Percentiles rank a stretch among this genome's conserved stretches.
Evolutionary conservation across 257 asterid species (phyloP).

Genomic region (Primulina huaijiensis): DNA sequence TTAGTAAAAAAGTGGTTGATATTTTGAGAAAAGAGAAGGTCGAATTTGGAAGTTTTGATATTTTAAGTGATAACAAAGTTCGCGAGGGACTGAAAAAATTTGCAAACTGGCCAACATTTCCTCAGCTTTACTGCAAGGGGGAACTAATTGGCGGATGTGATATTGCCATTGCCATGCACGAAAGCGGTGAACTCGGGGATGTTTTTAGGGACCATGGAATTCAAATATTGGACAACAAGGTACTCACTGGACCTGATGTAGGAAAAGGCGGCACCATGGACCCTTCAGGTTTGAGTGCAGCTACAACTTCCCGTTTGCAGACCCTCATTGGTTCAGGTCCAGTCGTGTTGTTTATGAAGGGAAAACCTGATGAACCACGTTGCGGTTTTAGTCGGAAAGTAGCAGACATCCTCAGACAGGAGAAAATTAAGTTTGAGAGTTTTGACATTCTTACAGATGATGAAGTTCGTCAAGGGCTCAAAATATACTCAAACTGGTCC

Average conservation of each 20-base stretch:
- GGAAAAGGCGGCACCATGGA: constrained; percentile 51
- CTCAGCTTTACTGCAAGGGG: constrained; percentile 94
- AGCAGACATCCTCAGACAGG: constrained; percentile 74
- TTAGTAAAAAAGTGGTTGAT: constrained; percentile 82
- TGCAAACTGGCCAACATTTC: constrained; percentile 97
- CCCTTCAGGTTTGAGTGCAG: constrained; percentile 62
- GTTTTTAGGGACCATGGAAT: constrained; percentile 65
- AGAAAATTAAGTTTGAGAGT: constrained; percentile 62
- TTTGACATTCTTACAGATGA: constrained; percentile 84
- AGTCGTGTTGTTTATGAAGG: constrained; percentile 91
- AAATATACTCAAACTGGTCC: constrained; percentile 94
- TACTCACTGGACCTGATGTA: constrained; percentile 31
- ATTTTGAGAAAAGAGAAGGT: constrained; percentile 83
- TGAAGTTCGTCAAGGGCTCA: constrained; percentile 93
- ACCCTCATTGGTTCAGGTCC: constrained; percentile 52
- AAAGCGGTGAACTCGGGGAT: constrained; percentile 75
- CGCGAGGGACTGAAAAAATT: constrained; percentile 89
- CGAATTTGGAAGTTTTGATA: constrained; percentile 82
- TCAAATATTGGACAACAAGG: constrained; percentile 29
- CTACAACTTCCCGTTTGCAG: constrained; percentile 49
- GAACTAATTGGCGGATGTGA: constrained; percentile 95
- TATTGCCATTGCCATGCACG: constrained; percentile 81
- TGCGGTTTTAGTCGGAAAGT: constrained; percentile 97
- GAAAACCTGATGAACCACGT: constrained; percentile 71
- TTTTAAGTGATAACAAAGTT: constrained; percentile 61